Percentiles rank a stretch among this genome's conserved stretches.
Conservation (phyloP, 225 moss, liverwort and hornwort species). For the Physcomitrium patens region DNA sequence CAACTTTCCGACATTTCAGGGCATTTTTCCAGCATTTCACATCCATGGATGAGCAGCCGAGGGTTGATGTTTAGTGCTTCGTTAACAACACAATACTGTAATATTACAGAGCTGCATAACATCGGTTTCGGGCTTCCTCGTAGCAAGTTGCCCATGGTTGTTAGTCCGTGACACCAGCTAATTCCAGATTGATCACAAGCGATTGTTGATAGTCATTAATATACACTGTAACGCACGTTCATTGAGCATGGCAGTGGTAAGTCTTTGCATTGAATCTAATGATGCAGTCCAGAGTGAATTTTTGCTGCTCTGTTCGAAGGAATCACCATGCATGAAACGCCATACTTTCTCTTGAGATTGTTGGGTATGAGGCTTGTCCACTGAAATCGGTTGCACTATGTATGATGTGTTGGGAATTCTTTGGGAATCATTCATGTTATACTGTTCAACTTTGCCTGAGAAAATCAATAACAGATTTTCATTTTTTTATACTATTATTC, state of each 20-base stretch:
- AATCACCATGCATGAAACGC: conserved; percentile 20
- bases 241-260: conserved; percentile 33
- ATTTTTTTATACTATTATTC: too few relatives aligned
- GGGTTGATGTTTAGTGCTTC: conserved; percentile 52
- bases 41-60: conserved; percentile 67
- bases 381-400: too few relatives aligned
- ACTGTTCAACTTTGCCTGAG: too few relatives aligned
- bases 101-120: conserved; percentile 22
- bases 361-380: too few relatives aligned
- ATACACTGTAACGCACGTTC: conserved; percentile 25
- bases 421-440: too few relatives aligned
- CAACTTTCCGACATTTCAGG: conserved; percentile 66
- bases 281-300: conserved; percentile 38
- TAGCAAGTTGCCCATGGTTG: conserved; percentile 26
- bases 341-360: neutral
- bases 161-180: conserved; percentile 7
- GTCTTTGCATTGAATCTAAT: conserved; percentile 38
- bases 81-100: neutral
- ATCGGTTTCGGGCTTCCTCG: conserved; percentile 31
- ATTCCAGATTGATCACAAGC: conserved; percentile 36
- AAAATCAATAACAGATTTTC: too few relatives aligned
- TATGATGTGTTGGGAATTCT: too few relatives aligned
- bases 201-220: conserved; percentile 31
- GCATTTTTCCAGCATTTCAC: conserved; percentile 70
- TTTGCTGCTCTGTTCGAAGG: conserved; percentile 42